Evolutionary conservation across 495 filamentous ascomycete species (phyloP).

Genomic region (Aspergillus biplanus): DNA sequence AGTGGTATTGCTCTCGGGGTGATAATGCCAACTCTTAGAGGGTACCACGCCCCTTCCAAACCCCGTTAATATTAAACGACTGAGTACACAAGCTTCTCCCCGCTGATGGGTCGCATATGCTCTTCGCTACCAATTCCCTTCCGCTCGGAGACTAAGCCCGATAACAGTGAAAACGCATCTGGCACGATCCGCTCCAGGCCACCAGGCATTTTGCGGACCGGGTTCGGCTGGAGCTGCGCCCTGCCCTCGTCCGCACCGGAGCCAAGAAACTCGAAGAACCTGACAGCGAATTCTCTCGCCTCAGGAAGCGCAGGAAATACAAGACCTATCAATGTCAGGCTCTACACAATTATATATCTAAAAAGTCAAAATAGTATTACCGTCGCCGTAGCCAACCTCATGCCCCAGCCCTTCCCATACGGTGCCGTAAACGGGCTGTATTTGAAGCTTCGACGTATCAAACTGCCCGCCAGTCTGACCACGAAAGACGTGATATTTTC

Average conservation of each 20-base stretch:
- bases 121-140: background rate
- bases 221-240: background rate
- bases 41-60: background rate
- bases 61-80: background rate
- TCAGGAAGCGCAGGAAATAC: background rate
- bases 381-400: conserved; percentile 1
- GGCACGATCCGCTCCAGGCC: conserved; percentile 1
- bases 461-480: background rate
- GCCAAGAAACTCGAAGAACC: background rate
- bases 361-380: background rate
- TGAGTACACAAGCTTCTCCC: conserved; percentile 7
- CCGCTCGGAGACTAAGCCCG: background rate
- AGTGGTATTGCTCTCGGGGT: too few relatives aligned
- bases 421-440: conserved; percentile 1
- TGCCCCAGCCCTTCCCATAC: conserved; percentile 7
- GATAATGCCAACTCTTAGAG: too few relatives aligned
- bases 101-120: conserved; percentile 1
- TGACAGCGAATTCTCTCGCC: background rate
- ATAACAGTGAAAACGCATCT: conserved; percentile 7
- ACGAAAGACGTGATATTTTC: background rate
- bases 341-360: background rate
- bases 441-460: background rate
- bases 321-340: background rate
- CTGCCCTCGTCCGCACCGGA: background rate
- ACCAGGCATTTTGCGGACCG: background rate